phyloP scores from a whole-genome alignment of 2,329 filamentous ascomycete genomes.

The Ascochyta clinopodiicola region DNA sequence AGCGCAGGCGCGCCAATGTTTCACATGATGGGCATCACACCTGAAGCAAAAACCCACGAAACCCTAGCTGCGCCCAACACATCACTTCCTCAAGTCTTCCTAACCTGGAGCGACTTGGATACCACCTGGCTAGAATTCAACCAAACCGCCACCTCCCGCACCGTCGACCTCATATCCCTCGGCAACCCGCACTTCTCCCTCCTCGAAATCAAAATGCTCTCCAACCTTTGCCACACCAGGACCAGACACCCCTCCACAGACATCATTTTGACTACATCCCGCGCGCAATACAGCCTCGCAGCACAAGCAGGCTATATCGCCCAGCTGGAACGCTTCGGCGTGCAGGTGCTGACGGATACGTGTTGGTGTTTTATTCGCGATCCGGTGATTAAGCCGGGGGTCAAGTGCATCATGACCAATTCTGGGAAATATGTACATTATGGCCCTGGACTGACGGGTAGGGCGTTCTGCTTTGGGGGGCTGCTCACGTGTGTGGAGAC shows the following conservation, averaged over 20 bases:
- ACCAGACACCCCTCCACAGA: constrained; percentile 20
- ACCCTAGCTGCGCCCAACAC: not conserved
- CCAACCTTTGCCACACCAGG: constrained; percentile 35
- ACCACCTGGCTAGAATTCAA: not conserved
- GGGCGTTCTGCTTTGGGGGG: constrained; percentile 32
- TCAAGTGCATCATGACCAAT: constrained; percentile 52
- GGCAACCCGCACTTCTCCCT: constrained; percentile 57
- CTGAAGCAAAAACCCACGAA: constrained; percentile 39
- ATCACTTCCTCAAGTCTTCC: not conserved
- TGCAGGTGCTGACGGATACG: constrained; percentile 52
- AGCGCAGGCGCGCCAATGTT: constrained; percentile 54
- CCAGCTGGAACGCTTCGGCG: constrained; percentile 48
- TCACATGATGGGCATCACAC: constrained; percentile 51
- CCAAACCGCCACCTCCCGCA: not conserved
- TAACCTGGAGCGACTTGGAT: constrained; percentile 1
- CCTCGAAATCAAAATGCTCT: constrained; percentile 45
- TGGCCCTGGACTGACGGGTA: constrained; percentile 32
- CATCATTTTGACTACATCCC: constrained; percentile 22
- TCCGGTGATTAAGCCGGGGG: constrained; percentile 43
- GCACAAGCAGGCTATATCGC: constrained; percentile 37
- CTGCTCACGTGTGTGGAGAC: constrained; percentile 28
- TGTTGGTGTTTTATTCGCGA: constrained; percentile 58
- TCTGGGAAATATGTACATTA: constrained; percentile 59
- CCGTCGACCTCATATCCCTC: constrained; percentile 51
- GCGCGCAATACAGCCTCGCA: constrained; percentile 26